phyloP scores from a whole-genome alignment of 179 eudicot species.

The Gypsophila paniculata region DNA sequence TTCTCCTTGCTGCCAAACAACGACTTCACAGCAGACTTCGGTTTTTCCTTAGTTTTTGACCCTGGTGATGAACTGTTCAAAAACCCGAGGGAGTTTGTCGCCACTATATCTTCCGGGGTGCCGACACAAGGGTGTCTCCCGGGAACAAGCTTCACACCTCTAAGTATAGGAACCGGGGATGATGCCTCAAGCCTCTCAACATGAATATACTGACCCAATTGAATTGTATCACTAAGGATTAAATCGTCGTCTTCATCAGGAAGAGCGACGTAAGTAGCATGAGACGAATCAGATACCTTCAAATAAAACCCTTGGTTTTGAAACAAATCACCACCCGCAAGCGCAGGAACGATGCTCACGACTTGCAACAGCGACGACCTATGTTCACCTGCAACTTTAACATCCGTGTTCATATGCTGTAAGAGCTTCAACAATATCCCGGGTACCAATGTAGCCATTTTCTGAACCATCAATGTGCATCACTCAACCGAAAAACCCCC shows the following conservation, averaged over 20 bases:
- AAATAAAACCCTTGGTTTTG: conserved; percentile 60
- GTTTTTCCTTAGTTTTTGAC: conserved; percentile 43
- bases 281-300: conserved; percentile 79
- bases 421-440: conserved; percentile 63
- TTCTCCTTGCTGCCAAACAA: conserved; percentile 42
- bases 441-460: conserved; percentile 60
- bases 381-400: conserved; percentile 70
- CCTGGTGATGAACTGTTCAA: conserved; percentile 35
- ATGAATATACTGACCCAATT: conserved; percentile 69
- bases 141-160: conserved; percentile 59
- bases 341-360: conserved; percentile 62
- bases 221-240: conserved; percentile 65
- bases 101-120: conserved; percentile 57
- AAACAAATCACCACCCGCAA: conserved; percentile 56
- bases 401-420: conserved; percentile 50
- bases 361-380: conserved; percentile 73
- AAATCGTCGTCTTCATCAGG: conserved; percentile 58
- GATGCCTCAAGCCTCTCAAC: conserved; percentile 57
- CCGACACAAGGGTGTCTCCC: conserved; percentile 70
- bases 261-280: conserved; percentile 74
- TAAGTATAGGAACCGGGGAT: conserved; percentile 67
- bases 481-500: conserved; percentile 37
- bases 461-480: conserved; percentile 49
- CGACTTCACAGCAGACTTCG: conserved; percentile 38
- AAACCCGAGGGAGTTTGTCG: conserved; percentile 37